Conservation (phyloP, 495 filamentous ascomycete species). For the Barbatosphaeria neglecta region DNA sequence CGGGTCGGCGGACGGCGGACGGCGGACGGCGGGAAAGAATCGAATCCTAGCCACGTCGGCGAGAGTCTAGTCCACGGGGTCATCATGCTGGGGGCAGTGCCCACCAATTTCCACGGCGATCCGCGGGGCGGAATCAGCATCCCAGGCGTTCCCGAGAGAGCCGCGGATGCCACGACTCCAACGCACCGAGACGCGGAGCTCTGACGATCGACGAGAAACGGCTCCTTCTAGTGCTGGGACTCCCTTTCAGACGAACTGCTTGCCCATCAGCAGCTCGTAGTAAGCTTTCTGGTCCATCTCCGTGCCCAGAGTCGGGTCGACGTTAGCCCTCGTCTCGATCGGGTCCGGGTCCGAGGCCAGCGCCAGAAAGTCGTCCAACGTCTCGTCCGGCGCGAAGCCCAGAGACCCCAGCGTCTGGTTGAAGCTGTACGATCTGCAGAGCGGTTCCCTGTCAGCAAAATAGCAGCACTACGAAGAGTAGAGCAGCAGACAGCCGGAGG, state of each 20-base stretch:
- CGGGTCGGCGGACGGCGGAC: no score
- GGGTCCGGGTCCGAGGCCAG: constrained; percentile 25
- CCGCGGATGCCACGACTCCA: no score
- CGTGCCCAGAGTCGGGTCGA: constrained; percentile 16
- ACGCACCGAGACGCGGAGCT: no score
- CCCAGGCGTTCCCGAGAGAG: no score
- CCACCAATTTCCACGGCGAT: no score
- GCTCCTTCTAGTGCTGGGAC: background rate
- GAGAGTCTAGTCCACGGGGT: no score
- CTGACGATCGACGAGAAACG: background rate
- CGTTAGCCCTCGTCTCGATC: constrained; percentile 9
- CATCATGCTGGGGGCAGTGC: no score
- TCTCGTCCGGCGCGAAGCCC: constrained; percentile 24
- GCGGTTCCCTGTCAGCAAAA: background rate
- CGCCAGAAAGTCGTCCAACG: constrained; percentile 23
- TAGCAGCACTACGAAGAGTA: no score
- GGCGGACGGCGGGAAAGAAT: no score
- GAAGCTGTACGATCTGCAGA: constrained; percentile 12
- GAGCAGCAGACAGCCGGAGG: background rate
- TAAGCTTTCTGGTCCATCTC: constrained; percentile 23
- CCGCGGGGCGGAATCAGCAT: no score
- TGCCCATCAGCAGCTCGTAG: constrained; percentile 25
- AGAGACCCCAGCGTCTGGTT: constrained; percentile 22
- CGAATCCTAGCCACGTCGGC: no score
- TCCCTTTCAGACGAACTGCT: constrained; percentile 8